Base-by-base conservation (phyloP, 208 protist genomes). In the Porcisia hertigi region DNA sequence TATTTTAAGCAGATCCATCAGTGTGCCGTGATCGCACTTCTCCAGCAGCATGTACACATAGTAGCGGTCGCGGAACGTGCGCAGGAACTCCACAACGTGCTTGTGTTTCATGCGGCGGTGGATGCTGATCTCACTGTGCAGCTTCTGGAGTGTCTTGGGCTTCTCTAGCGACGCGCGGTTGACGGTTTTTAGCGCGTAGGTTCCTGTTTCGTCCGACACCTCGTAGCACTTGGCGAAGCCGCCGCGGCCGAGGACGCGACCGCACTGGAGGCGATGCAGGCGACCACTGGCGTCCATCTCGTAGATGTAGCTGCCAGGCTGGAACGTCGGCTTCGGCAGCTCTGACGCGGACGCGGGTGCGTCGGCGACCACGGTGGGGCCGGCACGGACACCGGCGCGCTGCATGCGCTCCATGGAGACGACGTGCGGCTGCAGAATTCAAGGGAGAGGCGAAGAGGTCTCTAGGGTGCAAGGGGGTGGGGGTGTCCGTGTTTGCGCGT, bases 21-120 rank as follows among this genome's bases (percentile, higher is more conserved):
- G 77, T 18, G 98, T 99, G 82, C 99, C 85, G 78, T 98, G 92
- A 75, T 86, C 86, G 84, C 98, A 99, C 73, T 99, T 87, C 86
- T 99, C 99, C n/a, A 99, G 85, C 45, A 99, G 70, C 73, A 99
- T 99, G 87, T 99, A 99, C 30, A 99, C 96, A 82, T 99, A 98
- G 45, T 94, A 88, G 72, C 94, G 75, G 81, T 99, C 98, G 76
- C 99, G 97, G 80, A 99, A 99, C 77, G 91, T 99, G 73, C 91
- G 87, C 57, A 98, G 76, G 82, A 99, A 99, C 69, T 95, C 84
- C 20, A 99, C 98, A 73, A 99, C 98, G 88, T 99, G 86, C 59
- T 90, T 84, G 87, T 99, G 98, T 69, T 91, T 86, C 76, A 99
- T 90, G 49, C 92, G 92, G 20, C 86, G 75, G 91, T 99, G 99